Base-by-base conservation (phyloP, 1,284 basidiomycete genomes). In the Hortiboletus rubellus region DNA sequence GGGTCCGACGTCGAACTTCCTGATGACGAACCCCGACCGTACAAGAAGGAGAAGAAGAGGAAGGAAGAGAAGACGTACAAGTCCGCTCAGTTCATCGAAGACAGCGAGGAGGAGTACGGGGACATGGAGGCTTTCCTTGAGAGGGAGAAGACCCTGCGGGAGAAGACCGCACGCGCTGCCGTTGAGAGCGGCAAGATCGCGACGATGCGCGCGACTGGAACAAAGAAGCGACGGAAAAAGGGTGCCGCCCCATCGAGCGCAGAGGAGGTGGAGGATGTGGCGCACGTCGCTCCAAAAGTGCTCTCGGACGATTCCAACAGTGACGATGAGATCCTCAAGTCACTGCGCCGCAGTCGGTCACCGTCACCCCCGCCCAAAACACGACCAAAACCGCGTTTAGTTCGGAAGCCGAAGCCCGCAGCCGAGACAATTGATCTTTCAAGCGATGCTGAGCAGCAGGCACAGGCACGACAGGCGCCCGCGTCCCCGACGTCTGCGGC, bases 61-160 rank as follows among this genome's bases (percentile, higher is more conserved):
- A 84, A 87, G 67, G 92, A 95, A 71, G 80, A 85, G 65, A 81
- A 86, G 72, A 73, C 78, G 55, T 95, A 90, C 80, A 94, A 94
- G 74, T 90, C 87, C 12, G 93, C 94, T 7, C 89, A 93, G 70
- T 93, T 95, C 70, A 94, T 96, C 68, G 84, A 89, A 68, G 93
- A 96, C 72, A 92, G 90, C 63, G 94, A 96, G 66, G 90, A 80
- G 60, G 91, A 92, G 70, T 82, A 83, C 58, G 89, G 81, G 18
- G 83, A 86, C 63, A 84, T 89, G 72, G 87, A 89, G 46, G 81
- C 77, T 7, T 96, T 96, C 80, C 85, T 94, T 60, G 89, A 82
- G 66, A 82, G 80, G 63, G 93, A 96, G 72, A 83, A 80, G 61
- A 76, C 67, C 56, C 68, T 84, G 46, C 74, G 85, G 49, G 76